Percentiles rank a stretch among this genome's conserved stretches.
These are phyloP conservation scores for Acanthamoeba castellanii DNA, from an alignment of 208 protist species.

Conservation along the genomic window DNA sequence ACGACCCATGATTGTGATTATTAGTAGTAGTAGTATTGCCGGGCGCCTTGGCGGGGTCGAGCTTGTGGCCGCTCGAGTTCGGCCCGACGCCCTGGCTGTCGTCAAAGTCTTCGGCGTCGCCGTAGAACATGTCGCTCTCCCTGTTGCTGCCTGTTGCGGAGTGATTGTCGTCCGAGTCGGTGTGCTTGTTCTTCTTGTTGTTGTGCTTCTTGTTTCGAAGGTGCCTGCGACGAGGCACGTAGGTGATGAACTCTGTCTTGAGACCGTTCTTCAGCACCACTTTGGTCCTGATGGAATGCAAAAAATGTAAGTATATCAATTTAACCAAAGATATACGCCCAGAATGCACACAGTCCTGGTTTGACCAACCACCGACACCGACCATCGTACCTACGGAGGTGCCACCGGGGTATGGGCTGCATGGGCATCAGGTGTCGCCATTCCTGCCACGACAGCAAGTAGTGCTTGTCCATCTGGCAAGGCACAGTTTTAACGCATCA, in stretches of 20 bases:
- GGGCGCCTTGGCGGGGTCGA: background rate
- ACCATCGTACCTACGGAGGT: background rate
- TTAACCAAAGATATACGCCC: background rate
- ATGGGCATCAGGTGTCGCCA: slow-evolving; percentile 47
- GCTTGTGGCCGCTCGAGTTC: background rate
- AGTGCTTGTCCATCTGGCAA: slow-evolving; percentile 54
- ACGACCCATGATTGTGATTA: no score
- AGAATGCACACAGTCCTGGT: background rate
- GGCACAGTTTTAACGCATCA: background rate
- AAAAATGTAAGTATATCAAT: background rate
- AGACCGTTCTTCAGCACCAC: slow-evolving; percentile 30
- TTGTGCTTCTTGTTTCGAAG: background rate
- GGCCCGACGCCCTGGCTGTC: background rate
- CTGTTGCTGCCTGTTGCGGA: background rate
- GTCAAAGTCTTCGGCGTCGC: slow-evolving; percentile 23
- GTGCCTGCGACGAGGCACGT: background rate
- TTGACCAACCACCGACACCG: background rate
- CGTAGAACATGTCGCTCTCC: background rate
- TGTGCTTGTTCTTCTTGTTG: background rate
- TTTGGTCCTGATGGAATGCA: background rate
- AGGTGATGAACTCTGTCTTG: slow-evolving; percentile 35
- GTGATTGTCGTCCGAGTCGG: background rate
- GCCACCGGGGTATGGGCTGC: background rate
- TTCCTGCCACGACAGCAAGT: slow-evolving; percentile 51
- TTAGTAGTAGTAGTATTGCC: background rate